A percentile compares a stretch with the other conserved stretches of the same genome.
These are phyloP conservation scores for Pseudocercospora fuligena DNA, from an alignment of 2,329 filamentous ascomycete species.

Conservation along the genomic window DNA sequence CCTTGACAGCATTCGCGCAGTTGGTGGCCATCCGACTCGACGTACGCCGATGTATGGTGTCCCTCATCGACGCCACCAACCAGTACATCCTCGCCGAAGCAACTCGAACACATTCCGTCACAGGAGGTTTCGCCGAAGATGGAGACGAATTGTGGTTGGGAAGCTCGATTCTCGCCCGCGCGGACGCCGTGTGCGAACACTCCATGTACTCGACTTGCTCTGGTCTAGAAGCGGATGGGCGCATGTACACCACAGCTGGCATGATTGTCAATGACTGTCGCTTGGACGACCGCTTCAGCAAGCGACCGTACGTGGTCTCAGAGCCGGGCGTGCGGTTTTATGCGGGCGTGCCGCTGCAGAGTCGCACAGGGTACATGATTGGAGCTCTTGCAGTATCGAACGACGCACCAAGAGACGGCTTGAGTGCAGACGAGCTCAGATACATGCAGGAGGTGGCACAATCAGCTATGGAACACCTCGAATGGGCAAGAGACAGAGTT, in stretches of 20 bases:
- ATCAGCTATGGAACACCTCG: conserved; percentile 65
- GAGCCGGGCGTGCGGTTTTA: conserved; percentile 51
- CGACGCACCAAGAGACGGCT: conserved; percentile 57
- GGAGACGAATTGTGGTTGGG: conserved; percentile 41
- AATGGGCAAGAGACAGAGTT: conserved; percentile 58
- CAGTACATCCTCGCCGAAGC: conserved; percentile 60
- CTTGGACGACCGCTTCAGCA: conserved; percentile 41
- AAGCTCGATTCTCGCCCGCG: conserved; percentile 42
- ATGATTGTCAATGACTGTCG: conserved; percentile 37
- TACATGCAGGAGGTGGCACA: conserved; percentile 63
- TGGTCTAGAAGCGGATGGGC: conserved; percentile 26
- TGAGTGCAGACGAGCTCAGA: conserved; percentile 55
- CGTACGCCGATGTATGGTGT: conserved; percentile 45
- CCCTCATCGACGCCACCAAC: conserved; percentile 53
- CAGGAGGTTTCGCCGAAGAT: conserved; percentile 41
- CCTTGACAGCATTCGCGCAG: conserved; percentile 54
- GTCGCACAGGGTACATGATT: conserved; percentile 61
- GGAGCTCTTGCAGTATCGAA: conserved; percentile 66
- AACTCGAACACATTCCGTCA: conserved; percentile 46
- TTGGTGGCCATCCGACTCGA: conserved; percentile 45
- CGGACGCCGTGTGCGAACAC: conserved; percentile 42
- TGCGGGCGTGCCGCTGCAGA: conserved; percentile 65
- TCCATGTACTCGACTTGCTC: conserved; percentile 29
- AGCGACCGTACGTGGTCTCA: conserved; percentile 34
- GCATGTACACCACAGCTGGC: conserved; percentile 23